Evolutionary conservation across 441 rosid genomes (phyloP).

Genomic region (Lepidium campestre): DNA sequence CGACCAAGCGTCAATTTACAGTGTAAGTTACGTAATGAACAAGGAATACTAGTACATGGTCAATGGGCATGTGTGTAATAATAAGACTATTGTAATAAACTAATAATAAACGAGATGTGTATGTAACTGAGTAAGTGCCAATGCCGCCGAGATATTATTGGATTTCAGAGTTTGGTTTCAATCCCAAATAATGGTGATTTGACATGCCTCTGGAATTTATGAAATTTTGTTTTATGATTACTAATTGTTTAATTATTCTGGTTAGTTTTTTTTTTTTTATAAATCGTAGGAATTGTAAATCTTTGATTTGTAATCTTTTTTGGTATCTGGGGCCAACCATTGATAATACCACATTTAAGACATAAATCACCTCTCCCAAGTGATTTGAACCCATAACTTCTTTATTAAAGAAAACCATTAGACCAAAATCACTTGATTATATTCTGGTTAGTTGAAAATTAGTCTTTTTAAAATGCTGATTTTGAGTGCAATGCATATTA

Average conservation of each 20-base stretch:
- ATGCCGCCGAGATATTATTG: background rate
- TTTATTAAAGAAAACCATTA: too few relatives aligned
- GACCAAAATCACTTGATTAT: too few relatives aligned
- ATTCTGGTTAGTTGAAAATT: too few relatives aligned
- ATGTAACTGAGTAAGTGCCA: slow-evolving; percentile 6
- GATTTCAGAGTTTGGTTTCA: background rate
- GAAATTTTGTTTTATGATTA: background rate
- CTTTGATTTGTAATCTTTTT: too few relatives aligned
- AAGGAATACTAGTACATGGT: slow-evolving; percentile 1
- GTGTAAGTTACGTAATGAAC: slow-evolving; percentile 17
- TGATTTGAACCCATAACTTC: too few relatives aligned
- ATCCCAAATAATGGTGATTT: background rate
- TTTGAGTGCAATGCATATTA: too few relatives aligned
- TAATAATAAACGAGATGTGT: background rate
- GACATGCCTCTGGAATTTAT: background rate
- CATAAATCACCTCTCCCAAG: too few relatives aligned
- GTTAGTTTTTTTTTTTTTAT: too few relatives aligned
- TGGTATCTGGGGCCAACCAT: too few relatives aligned
- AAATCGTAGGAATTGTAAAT: too few relatives aligned
- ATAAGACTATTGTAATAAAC: background rate
- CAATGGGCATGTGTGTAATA: slow-evolving; percentile 11
- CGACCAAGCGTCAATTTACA: background rate
- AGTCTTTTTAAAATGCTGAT: too few relatives aligned
- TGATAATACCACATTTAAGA: too few relatives aligned
- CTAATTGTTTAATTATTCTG: background rate